A percentile compares a stretch with the other conserved stretches of the same genome.
These are phyloP conservation scores for Acanthamoeba castellanii DNA, from an alignment of 208 protist species.

Conservation along the genomic window DNA sequence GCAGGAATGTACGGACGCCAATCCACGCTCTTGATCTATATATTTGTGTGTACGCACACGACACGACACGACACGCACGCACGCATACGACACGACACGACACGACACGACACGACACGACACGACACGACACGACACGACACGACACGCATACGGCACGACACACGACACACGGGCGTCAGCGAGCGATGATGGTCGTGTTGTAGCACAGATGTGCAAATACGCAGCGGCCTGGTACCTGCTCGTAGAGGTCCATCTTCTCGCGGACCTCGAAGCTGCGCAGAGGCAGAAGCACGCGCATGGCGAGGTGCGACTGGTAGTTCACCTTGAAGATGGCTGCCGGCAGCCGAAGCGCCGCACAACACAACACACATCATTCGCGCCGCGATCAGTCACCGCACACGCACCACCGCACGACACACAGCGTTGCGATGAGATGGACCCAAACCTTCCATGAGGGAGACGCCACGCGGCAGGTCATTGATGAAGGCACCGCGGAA, in stretches of 20 bases:
- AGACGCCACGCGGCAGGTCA: neutral
- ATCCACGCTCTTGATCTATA: constrained; percentile 4
- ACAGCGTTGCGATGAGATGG: no score
- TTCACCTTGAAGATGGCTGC: constrained; percentile 58
- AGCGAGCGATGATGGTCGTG: neutral
- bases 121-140: no score
- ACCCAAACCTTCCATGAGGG: neutral
- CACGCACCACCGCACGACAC: neutral
- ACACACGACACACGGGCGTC: neutral
- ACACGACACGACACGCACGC: no score
- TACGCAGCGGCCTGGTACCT: no score
- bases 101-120: neutral
- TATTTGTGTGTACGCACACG: neutral
- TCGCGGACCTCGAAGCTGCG: constrained; percentile 51
- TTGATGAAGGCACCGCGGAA: constrained; percentile 54
- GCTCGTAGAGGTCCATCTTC: constrained; percentile 66
- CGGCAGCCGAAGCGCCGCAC: no score
- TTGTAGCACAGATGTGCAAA: no score
- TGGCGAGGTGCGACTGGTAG: constrained; percentile 52
- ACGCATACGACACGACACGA: neutral
- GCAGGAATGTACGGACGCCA: constrained; percentile 23
- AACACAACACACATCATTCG: neutral
- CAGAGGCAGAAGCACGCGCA: constrained; percentile 61
- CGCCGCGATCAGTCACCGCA: neutral
- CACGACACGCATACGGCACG: no score